Conservation (phyloP, 2,329 filamentous ascomycete genomes). For the Bipolaris bicolor region DNA sequence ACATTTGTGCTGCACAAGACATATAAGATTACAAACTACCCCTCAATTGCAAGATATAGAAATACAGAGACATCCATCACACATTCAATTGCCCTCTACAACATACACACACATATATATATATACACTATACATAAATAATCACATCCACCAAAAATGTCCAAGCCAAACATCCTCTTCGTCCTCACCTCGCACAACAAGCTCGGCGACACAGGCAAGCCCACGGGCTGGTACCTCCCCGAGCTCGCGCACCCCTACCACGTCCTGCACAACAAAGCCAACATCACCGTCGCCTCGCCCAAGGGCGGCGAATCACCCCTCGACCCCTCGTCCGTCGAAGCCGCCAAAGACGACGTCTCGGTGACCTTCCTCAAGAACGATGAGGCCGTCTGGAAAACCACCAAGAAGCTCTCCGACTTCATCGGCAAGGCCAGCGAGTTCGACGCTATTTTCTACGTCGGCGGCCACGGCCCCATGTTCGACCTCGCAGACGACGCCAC, state of each 20-base stretch:
- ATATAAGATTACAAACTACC: slow-evolving; percentile 1
- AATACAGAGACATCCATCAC: neutral
- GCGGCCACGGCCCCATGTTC: slow-evolving; percentile 69
- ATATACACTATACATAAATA: too few species aligned
- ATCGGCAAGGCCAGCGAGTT: slow-evolving; percentile 65
- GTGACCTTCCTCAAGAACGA: slow-evolving; percentile 57
- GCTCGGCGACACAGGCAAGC: slow-evolving; percentile 52
- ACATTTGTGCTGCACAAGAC: too few species aligned
- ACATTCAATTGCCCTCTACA: neutral
- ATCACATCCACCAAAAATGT: slow-evolving; percentile 8
- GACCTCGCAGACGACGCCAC: slow-evolving; percentile 65
- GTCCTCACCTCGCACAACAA: slow-evolving; percentile 69
- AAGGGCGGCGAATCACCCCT: slow-evolving; percentile 48
- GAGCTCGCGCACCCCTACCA: slow-evolving; percentile 50
- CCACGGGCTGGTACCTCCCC: slow-evolving; percentile 72
- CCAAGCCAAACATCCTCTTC: slow-evolving; percentile 67
- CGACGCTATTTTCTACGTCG: slow-evolving; percentile 65
- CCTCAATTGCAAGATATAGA: neutral
- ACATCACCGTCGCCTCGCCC: slow-evolving; percentile 50
- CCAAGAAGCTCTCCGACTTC: slow-evolving; percentile 63
- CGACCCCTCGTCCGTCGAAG: slow-evolving; percentile 46
- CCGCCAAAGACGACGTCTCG: slow-evolving; percentile 56
- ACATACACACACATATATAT: too few species aligned
- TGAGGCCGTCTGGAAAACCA: slow-evolving; percentile 67
- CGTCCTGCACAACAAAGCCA: slow-evolving; percentile 44